These are phyloP conservation scores for Mucuna pruriens DNA, from an alignment of 306 rosid species.

Conservation along the genomic window DNA sequence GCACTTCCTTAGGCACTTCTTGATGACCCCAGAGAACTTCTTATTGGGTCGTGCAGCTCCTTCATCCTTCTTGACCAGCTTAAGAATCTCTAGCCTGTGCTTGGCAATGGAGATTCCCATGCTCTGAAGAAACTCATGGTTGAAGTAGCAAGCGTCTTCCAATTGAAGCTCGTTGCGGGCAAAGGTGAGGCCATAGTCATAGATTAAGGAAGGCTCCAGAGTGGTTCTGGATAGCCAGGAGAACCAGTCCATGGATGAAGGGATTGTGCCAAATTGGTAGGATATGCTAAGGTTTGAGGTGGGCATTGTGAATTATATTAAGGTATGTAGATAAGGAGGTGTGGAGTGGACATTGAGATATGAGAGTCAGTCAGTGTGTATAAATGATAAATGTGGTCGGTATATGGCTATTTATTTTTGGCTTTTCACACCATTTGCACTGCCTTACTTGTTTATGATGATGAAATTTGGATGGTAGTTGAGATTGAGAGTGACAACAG, in stretches of 20 bases:
- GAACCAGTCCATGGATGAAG: slow-evolving; percentile 86
- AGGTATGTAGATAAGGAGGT: slow-evolving; percentile 38
- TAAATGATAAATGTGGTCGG: slow-evolving; percentile 59
- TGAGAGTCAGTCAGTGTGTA: neutral
- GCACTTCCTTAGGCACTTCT: slow-evolving; percentile 62
- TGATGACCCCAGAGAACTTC: slow-evolving; percentile 50
- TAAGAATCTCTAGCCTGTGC: slow-evolving; percentile 88
- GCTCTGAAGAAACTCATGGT: slow-evolving; percentile 89
- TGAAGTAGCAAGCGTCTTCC: slow-evolving; percentile 65
- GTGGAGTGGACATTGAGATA: slow-evolving; percentile 18
- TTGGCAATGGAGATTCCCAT: slow-evolving; percentile 89
- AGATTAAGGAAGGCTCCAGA: slow-evolving; percentile 70
- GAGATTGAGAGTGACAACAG: slow-evolving; percentile 48
- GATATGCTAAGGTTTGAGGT: slow-evolving; percentile 38
- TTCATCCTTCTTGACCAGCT: slow-evolving; percentile 66
- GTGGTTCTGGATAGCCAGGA: slow-evolving; percentile 84
- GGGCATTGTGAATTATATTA: slow-evolving; percentile 30
- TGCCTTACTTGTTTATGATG: neutral
- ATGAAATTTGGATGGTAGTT: slow-evolving; percentile 61
- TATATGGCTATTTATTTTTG: slow-evolving; percentile 41
- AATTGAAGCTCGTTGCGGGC: slow-evolving; percentile 69
- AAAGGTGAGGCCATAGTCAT: slow-evolving; percentile 76
- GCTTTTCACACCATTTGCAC: neutral
- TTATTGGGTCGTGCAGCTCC: slow-evolving; percentile 25
- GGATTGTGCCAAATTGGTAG: slow-evolving; percentile 17